Evolutionary conservation across 345 rosid species (phyloP).

Genomic region (Boechera retrofracta): DNA sequence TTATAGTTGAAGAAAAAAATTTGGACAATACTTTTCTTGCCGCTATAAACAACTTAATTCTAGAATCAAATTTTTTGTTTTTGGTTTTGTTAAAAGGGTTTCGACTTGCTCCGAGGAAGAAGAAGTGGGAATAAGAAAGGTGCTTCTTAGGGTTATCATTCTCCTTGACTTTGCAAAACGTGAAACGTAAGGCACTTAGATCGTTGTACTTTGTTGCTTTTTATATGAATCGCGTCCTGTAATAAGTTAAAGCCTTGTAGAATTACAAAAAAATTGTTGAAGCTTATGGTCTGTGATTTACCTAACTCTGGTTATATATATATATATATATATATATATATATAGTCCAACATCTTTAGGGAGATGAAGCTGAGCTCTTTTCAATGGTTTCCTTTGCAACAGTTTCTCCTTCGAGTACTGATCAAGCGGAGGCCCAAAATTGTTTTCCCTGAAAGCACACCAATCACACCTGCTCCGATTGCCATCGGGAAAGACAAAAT

Average conservation of each 20-base stretch:
- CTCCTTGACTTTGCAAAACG: constrained; percentile 13
- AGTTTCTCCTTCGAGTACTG: constrained; percentile 81
- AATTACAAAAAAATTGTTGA: background rate
- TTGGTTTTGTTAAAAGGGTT: background rate
- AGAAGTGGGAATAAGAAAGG: background rate
- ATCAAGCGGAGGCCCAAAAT: constrained; percentile 88
- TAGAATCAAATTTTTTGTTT: too few relatives aligned
- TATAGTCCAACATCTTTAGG: background rate
- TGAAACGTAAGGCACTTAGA: constrained; percentile 22
- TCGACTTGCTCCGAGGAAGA: background rate
- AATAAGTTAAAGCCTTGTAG: background rate
- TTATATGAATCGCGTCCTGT: background rate
- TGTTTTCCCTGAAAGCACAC: constrained; percentile 61
- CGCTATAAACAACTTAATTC: too few relatives aligned
- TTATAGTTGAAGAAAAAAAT: too few relatives aligned
- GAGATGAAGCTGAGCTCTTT: constrained; percentile 43
- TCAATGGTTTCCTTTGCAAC: constrained; percentile 52
- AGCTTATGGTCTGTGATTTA: constrained; percentile 12
- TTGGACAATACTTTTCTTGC: too few relatives aligned
- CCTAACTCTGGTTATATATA: background rate
- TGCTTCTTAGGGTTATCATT: constrained; percentile 16
- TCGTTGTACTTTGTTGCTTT: background rate
- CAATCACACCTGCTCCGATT: too few relatives aligned
- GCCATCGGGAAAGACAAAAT: background rate
- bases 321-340: too few relatives aligned